Conservation (phyloP, 1,139 yeast species). For the Scheffersomyces stambukii region DNA sequence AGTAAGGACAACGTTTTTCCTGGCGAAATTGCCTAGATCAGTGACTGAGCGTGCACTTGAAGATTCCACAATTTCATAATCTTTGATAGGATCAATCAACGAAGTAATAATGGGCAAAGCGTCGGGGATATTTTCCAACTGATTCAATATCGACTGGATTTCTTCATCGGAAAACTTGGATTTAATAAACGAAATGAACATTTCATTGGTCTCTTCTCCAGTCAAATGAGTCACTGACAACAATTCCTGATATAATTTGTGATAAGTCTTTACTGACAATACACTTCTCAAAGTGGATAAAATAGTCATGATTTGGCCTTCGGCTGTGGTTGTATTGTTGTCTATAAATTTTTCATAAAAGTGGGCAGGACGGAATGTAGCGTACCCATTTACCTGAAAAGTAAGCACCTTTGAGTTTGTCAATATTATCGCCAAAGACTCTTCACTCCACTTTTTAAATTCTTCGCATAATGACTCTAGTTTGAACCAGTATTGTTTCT, state of each 20-base stretch:
- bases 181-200: slow-evolving; percentile 20
- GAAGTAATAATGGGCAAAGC: slow-evolving; percentile 22
- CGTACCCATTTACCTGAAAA: slow-evolving; percentile 33
- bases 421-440: slow-evolving; percentile 30
- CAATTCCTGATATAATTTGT: slow-evolving; percentile 18
- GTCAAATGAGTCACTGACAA: slow-evolving; percentile 4
- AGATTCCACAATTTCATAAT: slow-evolving; percentile 9
- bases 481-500: slow-evolving; percentile 43
- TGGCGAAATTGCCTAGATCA: slow-evolving; percentile 17
- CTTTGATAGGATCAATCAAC: slow-evolving; percentile 15
- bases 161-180: slow-evolving; percentile 23
- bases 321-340: slow-evolving; percentile 10
- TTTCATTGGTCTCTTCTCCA: slow-evolving; percentile 12
- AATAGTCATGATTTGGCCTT: slow-evolving; percentile 19
- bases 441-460: slow-evolving; percentile 53
- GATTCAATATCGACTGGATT: slow-evolving; percentile 16
- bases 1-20: slow-evolving; percentile 18
- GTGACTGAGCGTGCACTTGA: slow-evolving; percentile 1
- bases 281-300: slow-evolving; percentile 17
- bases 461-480: slow-evolving; percentile 66
- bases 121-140: slow-evolving; percentile 22
- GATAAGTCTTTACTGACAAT: slow-evolving; percentile 26
- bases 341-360: slow-evolving; percentile 23
- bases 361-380: slow-evolving; percentile 31
- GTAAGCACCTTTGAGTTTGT: slow-evolving; percentile 12